Conservation (phyloP, 495 filamentous ascomycete genomes). For the Hypoxylon trugodes region DNA sequence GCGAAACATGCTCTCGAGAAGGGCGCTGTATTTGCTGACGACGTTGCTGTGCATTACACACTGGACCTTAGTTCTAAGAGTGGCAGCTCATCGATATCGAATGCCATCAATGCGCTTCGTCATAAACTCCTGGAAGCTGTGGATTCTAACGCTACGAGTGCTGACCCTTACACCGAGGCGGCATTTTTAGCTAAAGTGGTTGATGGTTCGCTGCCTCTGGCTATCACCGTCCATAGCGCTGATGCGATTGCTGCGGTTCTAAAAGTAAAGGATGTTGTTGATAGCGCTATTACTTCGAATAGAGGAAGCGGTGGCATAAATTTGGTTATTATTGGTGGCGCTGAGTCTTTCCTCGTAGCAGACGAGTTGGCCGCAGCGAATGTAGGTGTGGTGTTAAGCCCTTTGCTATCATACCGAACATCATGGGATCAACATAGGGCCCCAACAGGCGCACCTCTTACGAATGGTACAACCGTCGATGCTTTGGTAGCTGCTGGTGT, state of each 20-base stretch:
- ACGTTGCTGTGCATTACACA: conserved; percentile 57
- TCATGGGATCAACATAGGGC: conserved; percentile 59
- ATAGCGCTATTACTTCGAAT: conserved; percentile 36
- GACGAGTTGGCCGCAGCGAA: conserved; percentile 53
- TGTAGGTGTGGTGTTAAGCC: conserved; percentile 59
- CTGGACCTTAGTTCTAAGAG: conserved; percentile 46
- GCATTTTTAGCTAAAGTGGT: conserved; percentile 52
- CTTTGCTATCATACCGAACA: conserved; percentile 51
- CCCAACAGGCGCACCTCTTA: conserved; percentile 60
- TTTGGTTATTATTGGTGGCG: conserved; percentile 57
- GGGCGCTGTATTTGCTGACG: conserved; percentile 50
- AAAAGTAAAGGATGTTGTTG: conserved; percentile 50
- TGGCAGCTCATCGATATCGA: conserved; percentile 51
- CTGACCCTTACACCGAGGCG: conserved; percentile 50
- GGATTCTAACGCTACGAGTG: conserved; percentile 30
- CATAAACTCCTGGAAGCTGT: conserved; percentile 54
- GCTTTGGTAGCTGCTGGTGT: conserved; percentile 56
- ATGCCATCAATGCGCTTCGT: conserved; percentile 49
- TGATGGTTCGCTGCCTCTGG: conserved; percentile 47
- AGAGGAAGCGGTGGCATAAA: conserved; percentile 38
- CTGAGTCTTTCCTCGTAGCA: conserved; percentile 59
- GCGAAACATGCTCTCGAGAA: conserved; percentile 45
- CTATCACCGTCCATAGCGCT: conserved; percentile 55
- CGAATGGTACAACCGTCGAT: conserved; percentile 60
- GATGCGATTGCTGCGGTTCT: conserved; percentile 54